Conservation (phyloP, 768 basidiomycete species). For the Daedaleopsis nitida region DNA sequence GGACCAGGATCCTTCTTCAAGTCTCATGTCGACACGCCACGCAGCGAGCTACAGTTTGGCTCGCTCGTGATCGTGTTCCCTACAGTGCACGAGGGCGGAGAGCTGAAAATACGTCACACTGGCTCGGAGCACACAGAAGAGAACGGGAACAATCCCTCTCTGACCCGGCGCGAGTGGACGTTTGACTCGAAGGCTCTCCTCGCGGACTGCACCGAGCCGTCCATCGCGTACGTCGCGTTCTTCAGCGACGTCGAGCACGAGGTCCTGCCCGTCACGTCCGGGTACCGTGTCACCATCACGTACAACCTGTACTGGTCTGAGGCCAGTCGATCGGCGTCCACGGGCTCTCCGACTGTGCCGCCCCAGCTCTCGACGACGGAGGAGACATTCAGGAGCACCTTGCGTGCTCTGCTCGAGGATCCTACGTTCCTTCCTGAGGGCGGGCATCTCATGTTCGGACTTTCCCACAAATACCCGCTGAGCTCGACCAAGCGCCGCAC, state of each 20-base stretch:
- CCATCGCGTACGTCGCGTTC: slow-evolving; percentile 42
- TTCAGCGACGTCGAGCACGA: slow-evolving; percentile 49
- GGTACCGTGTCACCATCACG: slow-evolving; percentile 45
- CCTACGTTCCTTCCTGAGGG: slow-evolving; percentile 35
- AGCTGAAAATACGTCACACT: slow-evolving; percentile 36
- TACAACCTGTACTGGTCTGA: slow-evolving; percentile 39
- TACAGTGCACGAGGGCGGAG: slow-evolving; percentile 47
- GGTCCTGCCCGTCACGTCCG: slow-evolving; percentile 40
- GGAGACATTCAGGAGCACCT: slow-evolving; percentile 14
- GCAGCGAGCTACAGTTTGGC: slow-evolving; percentile 34
- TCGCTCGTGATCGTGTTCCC: slow-evolving; percentile 52
- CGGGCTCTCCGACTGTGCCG: not conserved
- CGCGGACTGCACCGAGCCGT: slow-evolving; percentile 4
- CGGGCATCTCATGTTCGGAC: slow-evolving; percentile 41
- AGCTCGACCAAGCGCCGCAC: not conserved
- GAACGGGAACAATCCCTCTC: not conserved
- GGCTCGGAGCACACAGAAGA: too few species aligned
- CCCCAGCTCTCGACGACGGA: not conserved
- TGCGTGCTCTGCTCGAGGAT: slow-evolving; percentile 33
- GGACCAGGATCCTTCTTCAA: slow-evolving; percentile 12
- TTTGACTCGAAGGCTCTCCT: slow-evolving; percentile 37
- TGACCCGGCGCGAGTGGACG: not conserved
- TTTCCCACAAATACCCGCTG: slow-evolving; percentile 34
- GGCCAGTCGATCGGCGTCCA: not conserved
- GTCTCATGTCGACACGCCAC: slow-evolving; percentile 10